phyloP scores from a whole-genome alignment of 345 rosid species.

The Dimocarpus longan region DNA sequence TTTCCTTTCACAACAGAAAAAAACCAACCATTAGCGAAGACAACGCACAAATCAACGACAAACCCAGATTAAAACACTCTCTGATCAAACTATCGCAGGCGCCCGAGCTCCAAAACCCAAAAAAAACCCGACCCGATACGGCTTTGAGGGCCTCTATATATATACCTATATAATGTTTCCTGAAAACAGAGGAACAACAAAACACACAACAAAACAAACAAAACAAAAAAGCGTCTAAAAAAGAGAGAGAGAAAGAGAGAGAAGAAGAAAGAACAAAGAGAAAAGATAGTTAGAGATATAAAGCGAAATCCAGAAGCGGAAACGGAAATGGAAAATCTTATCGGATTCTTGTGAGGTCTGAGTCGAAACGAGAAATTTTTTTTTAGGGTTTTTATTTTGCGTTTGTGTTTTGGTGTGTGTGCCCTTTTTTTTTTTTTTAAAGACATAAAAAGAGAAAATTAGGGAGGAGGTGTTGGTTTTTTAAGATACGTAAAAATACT shows the following conservation, averaged over 20 bases:
- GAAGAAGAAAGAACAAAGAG: neutral
- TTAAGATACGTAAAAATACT: neutral
- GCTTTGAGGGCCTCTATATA: neutral
- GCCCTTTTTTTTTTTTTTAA: neutral
- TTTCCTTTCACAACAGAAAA: slow-evolving; percentile 35
- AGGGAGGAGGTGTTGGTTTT: neutral
- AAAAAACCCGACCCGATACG: neutral
- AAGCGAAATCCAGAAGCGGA: neutral
- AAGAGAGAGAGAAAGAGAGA: slow-evolving; percentile 19
- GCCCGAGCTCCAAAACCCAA: neutral
- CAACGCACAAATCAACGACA: neutral
- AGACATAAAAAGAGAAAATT: neutral
- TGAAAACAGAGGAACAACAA: slow-evolving; percentile 28
- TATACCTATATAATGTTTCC: slow-evolving; percentile 22
- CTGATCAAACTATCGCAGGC: neutral
- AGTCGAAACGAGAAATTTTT: neutral
- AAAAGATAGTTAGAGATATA: neutral
- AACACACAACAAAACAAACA: neutral
- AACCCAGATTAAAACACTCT: slow-evolving; percentile 4
- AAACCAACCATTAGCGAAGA: slow-evolving; percentile 40
- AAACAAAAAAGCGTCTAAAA: slow-evolving; percentile 13
- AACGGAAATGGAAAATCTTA: slow-evolving; percentile 7
- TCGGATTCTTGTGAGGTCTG: neutral
- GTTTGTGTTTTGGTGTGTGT: neutral
- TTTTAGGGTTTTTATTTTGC: slow-evolving; percentile 14